These are phyloP conservation scores for Exophiala spinifera DNA, from an alignment of 2,329 filamentous ascomycete genomes.

Conservation along the genomic window DNA sequence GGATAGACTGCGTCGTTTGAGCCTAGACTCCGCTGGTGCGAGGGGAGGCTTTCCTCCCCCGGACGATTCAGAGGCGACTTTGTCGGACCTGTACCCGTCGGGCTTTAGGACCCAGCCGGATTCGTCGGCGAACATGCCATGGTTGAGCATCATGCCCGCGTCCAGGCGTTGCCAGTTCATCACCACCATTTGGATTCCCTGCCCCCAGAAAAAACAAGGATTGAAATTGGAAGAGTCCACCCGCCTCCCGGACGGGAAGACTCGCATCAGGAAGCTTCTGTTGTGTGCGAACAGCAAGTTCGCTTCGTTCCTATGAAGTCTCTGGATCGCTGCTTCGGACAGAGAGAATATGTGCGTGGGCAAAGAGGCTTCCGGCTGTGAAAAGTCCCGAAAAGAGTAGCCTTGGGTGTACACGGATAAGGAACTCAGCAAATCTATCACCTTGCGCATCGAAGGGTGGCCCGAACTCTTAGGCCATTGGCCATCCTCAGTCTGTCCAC, in stretches of 20 bases:
- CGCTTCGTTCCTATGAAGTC: slow-evolving; percentile 54
- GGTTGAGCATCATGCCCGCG: slow-evolving; percentile 92
- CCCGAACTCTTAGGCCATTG: too few relatives aligned
- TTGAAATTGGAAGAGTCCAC: slow-evolving; percentile 84
- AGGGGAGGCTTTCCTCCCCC: too few relatives aligned
- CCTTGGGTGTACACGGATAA: slow-evolving; percentile 85
- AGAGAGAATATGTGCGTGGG: slow-evolving; percentile 64
- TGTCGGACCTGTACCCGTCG: slow-evolving; percentile 60
- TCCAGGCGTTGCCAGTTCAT: slow-evolving; percentile 92
- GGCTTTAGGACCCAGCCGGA: slow-evolving; percentile 86
- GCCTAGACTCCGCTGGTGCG: too few relatives aligned
- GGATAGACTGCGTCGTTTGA: too few relatives aligned
- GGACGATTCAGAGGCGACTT: too few relatives aligned
- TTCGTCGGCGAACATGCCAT: slow-evolving; percentile 82
- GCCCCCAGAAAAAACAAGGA: slow-evolving; percentile 79
- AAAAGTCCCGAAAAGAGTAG: slow-evolving; percentile 72
- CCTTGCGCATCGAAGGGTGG: too few relatives aligned
- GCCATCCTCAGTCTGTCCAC: slow-evolving; percentile 48
- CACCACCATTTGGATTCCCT: slow-evolving; percentile 85
- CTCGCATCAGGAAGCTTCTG: slow-evolving; percentile 74
- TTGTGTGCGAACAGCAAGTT: slow-evolving; percentile 76
- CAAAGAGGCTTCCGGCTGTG: slow-evolving; percentile 57
- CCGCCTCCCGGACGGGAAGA: slow-evolving; percentile 79
- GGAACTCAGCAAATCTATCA: slow-evolving; percentile 62
- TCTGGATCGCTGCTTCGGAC: slow-evolving; percentile 63